Evolutionary conservation across 208 protist species (phyloP).

Genomic region (Angomonas deanei): DNA sequence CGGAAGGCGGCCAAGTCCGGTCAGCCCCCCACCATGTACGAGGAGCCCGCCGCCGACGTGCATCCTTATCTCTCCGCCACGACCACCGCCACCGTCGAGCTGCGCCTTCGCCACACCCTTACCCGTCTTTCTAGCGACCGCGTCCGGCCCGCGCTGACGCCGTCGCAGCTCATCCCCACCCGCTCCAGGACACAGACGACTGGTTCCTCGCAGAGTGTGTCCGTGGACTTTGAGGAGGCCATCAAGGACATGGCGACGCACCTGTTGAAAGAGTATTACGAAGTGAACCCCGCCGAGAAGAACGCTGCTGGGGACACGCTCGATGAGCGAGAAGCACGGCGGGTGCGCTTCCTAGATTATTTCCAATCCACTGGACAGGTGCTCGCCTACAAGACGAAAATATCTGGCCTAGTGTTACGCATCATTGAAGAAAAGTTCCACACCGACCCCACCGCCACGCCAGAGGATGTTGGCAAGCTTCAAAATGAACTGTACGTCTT

Average conservation of each 20-base stretch:
- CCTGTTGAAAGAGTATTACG: constrained; percentile 17
- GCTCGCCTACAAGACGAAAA: constrained; percentile 62
- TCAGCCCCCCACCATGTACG: constrained; percentile 51
- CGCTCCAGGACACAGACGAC: constrained; percentile 11
- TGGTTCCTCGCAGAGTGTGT: constrained; percentile 18
- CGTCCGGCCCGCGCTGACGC: constrained; percentile 50
- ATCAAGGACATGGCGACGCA: constrained; percentile 21
- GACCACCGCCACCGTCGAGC: constrained; percentile 48
- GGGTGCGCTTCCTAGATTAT: constrained; percentile 37
- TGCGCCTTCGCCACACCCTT: constrained; percentile 61
- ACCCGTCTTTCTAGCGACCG: constrained; percentile 72
- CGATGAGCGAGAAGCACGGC: constrained; percentile 21
- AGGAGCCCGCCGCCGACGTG: constrained; percentile 46
- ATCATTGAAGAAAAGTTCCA: constrained; percentile 65
- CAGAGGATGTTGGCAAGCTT: constrained; percentile 35
- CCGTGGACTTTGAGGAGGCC: constrained; percentile 20
- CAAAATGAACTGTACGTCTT: constrained; percentile 90
- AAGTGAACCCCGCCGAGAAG: neutral
- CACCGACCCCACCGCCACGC: constrained; percentile 15
- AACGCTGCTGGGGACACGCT: neutral
- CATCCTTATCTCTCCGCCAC: constrained; percentile 68
- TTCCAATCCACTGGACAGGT: constrained; percentile 74
- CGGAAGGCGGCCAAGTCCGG: constrained; percentile 34
- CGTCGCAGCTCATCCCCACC: constrained; percentile 68
- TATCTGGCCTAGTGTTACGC: constrained; percentile 58